These are phyloP conservation scores for Erythrophleum fordii DNA, from an alignment of 306 rosid species.

Conservation along the genomic window DNA sequence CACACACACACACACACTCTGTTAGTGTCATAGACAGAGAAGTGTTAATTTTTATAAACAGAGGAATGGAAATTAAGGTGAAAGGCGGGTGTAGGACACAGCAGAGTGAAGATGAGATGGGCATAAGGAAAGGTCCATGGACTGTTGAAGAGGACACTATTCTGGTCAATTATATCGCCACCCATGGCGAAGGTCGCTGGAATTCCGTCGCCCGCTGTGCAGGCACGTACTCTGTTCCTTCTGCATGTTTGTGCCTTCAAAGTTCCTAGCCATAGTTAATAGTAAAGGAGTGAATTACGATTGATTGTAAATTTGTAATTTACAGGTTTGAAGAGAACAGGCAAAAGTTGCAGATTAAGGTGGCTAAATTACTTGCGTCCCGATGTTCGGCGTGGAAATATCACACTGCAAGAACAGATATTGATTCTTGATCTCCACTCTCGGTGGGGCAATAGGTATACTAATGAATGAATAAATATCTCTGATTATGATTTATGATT, in stretches of 20 bases:
- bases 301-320: background rate
- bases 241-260: background rate
- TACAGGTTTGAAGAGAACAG: conserved; percentile 59
- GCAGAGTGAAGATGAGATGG: conserved; percentile 30
- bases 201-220: conserved; percentile 54
- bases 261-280: background rate
- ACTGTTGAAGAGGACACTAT: conserved; percentile 62
- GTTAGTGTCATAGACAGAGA: background rate
- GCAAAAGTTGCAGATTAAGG: conserved; percentile 70
- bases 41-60: background rate
- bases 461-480: background rate
- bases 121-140: conserved; percentile 72
- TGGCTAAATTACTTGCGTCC: conserved; percentile 73
- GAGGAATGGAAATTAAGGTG: conserved; percentile 18
- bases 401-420: conserved; percentile 63
- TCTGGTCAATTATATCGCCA: conserved; percentile 50
- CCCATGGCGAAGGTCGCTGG: conserved; percentile 74
- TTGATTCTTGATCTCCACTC: conserved; percentile 60
- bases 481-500: background rate
- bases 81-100: background rate
- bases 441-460: conserved; percentile 66
- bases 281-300: background rate
- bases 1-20: background rate
- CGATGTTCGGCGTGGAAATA: conserved; percentile 57
- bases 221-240: conserved; percentile 41